Conservation (phyloP, 306 rosid species). For the Dalbergia cochinchinensis region DNA sequence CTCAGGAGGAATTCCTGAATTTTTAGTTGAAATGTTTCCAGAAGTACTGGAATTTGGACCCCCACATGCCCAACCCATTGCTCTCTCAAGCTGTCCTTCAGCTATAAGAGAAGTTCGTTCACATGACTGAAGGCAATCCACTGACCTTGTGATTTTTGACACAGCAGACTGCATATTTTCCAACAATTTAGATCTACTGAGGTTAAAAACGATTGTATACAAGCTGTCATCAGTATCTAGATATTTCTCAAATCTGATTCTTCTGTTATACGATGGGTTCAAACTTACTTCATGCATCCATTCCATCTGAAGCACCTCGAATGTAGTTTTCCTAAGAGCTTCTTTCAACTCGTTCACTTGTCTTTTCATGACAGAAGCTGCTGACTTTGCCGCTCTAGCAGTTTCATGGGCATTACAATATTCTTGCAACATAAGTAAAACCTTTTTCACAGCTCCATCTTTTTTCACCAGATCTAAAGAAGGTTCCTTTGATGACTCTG, state of each 20-base stretch:
- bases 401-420: conserved; percentile 94
- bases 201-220: conserved; percentile 64
- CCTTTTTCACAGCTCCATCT: conserved; percentile 70
- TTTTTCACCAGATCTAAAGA: conserved; percentile 63
- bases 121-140: conserved; percentile 84
- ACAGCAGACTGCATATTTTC: conserved; percentile 77
- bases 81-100: conserved; percentile 97
- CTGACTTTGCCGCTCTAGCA: conserved; percentile 89
- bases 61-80: conserved; percentile 98
- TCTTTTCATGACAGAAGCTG: conserved; percentile 79
- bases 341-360: conserved; percentile 84
- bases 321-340: conserved; percentile 74
- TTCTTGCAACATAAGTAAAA: conserved; percentile 82
- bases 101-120: conserved; percentile 78
- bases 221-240: conserved; percentile 73
- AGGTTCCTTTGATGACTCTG: conserved; percentile 65
- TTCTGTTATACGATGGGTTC: conserved; percentile 71
- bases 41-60: conserved; percentile 72
- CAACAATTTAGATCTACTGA: conserved; percentile 77
- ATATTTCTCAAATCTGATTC: conserved; percentile 69
- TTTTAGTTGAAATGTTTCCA: conserved; percentile 67
- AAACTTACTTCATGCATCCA: conserved; percentile 82
- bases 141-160: conserved; percentile 78
- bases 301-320: conserved; percentile 90
- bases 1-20: conserved; percentile 90